These are phyloP conservation scores for Hypoxylon sp. DNA, from an alignment of 2,329 filamentous ascomycete species.

Conservation along the genomic window DNA sequence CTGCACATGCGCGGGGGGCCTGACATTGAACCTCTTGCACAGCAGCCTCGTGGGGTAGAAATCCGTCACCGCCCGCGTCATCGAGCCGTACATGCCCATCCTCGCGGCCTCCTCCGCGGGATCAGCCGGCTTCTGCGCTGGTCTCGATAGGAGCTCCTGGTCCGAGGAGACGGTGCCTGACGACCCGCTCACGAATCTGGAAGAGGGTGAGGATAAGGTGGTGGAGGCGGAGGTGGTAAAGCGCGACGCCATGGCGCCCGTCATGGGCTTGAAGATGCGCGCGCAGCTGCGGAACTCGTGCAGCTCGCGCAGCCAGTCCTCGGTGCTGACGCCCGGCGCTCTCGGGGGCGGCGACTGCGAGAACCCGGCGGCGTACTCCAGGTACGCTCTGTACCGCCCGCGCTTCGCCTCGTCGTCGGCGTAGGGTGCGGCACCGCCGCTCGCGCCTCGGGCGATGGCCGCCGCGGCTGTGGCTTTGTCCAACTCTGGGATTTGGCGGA, in stretches of 20 bases:
- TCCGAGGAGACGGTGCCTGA: conserved; percentile 32
- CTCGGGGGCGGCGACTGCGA: conserved; percentile 15
- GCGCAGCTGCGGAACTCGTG: conserved; percentile 78
- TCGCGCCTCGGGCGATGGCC: conserved; percentile 76
- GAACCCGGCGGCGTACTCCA: conserved; percentile 81
- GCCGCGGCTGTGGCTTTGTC: conserved; percentile 78
- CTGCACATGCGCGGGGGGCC: conserved; percentile 78
- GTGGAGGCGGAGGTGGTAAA: conserved; percentile 77
- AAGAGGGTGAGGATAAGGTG: conserved; percentile 44
- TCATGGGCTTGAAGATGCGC: conserved; percentile 89
- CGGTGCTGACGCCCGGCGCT: conserved; percentile 63
- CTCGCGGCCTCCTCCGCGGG: conserved; percentile 89
- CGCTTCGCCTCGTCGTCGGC: conserved; percentile 85
- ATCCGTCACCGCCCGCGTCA: conserved; percentile 80
- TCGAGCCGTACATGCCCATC: conserved; percentile 90
- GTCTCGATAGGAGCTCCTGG: conserved; percentile 60
- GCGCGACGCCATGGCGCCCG: conserved; percentile 90
- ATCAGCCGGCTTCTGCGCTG: conserved; percentile 73
- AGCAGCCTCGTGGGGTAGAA: conserved; percentile 88
- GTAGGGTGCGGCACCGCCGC: conserved; percentile 80
- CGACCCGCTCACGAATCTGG: conserved; percentile 46
- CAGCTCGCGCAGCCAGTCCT: conserved; percentile 86
- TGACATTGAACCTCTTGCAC: conserved; percentile 97
- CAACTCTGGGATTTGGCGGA: conserved; percentile 73
- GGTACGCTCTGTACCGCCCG: conserved; percentile 83